phyloP scores from a whole-genome alignment of 2,329 filamentous ascomycete species.

The Botrytis squamosa region DNA sequence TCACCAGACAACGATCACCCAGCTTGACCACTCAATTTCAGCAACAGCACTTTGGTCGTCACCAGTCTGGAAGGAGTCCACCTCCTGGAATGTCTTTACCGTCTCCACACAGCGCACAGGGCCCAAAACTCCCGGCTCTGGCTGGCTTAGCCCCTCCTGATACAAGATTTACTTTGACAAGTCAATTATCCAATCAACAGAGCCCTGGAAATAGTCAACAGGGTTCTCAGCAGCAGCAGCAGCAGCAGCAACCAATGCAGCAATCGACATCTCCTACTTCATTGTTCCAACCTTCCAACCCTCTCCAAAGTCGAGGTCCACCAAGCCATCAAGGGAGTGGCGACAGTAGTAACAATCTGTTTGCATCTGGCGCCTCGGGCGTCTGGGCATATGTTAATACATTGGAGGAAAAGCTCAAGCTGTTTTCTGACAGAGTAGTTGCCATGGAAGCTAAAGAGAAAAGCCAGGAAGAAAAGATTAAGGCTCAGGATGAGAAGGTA shows the following conservation, averaged over 20 bases:
- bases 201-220: slow-evolving; percentile 27
- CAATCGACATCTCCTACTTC: slow-evolving; percentile 32
- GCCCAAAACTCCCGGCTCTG: slow-evolving; percentile 39
- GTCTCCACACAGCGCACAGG: slow-evolving; percentile 35
- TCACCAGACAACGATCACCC: slow-evolving; percentile 61
- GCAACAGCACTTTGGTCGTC: slow-evolving; percentile 61
- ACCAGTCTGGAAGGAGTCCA: slow-evolving; percentile 55
- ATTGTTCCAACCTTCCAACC: slow-evolving; percentile 46
- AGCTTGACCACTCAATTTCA: slow-evolving; percentile 64
- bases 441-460: slow-evolving; percentile 41
- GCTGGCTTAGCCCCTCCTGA: slow-evolving; percentile 39
- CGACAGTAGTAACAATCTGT: slow-evolving; percentile 63
- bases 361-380: slow-evolving; percentile 59
- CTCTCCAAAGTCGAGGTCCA: slow-evolving; percentile 40
- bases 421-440: slow-evolving; percentile 47
- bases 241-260: slow-evolving; percentile 29
- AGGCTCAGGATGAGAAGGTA: slow-evolving; percentile 31
- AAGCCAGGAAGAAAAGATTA: slow-evolving; percentile 32
- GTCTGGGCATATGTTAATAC: slow-evolving; percentile 72
- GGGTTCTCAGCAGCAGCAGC: slow-evolving; percentile 27
- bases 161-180: slow-evolving; percentile 37
- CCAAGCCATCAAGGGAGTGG: slow-evolving; percentile 44
- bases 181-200: slow-evolving; percentile 34
- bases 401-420: slow-evolving; percentile 60
- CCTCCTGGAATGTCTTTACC: slow-evolving; percentile 37